phyloP scores from a whole-genome alignment of 768 basidiomycete genomes.

The Xanthoconium stramineum region DNA sequence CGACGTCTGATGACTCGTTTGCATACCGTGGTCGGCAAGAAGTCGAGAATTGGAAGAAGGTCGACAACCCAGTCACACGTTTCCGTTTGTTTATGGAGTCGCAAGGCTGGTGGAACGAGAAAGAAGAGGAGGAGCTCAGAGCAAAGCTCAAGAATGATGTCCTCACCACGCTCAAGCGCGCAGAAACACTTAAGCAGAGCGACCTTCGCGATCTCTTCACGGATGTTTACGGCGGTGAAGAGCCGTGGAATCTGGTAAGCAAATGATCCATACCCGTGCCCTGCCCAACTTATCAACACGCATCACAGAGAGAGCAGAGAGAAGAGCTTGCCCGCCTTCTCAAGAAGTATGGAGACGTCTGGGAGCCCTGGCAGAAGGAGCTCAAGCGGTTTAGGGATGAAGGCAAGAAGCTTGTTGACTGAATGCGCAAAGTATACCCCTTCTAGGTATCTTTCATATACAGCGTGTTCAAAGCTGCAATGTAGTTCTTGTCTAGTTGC shows the following conservation, averaged over 20 bases:
- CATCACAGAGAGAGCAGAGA: slow-evolving; percentile 71
- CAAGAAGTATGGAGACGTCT: slow-evolving; percentile 81
- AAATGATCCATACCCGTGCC: neutral
- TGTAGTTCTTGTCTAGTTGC: neutral
- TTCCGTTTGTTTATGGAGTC: slow-evolving; percentile 85
- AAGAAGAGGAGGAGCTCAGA: slow-evolving; percentile 72
- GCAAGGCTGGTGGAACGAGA: slow-evolving; percentile 78
- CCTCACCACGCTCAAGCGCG: slow-evolving; percentile 72
- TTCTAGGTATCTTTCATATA: neutral
- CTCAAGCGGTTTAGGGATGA: slow-evolving; percentile 70
- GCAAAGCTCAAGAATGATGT: slow-evolving; percentile 67
- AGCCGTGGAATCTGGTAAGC: slow-evolving; percentile 82
- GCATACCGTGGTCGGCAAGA: slow-evolving; percentile 88
- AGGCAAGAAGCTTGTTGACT: slow-evolving; percentile 55
- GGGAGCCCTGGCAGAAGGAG: slow-evolving; percentile 85
- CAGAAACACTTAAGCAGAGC: slow-evolving; percentile 65
- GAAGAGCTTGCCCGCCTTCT: slow-evolving; percentile 71
- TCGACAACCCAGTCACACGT: slow-evolving; percentile 85
- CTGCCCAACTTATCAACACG: neutral
- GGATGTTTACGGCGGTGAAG: slow-evolving; percentile 83
- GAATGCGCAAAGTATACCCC: neutral
- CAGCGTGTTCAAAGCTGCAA: neutral
- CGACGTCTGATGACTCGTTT: slow-evolving; percentile 93
- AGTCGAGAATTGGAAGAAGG: slow-evolving; percentile 87
- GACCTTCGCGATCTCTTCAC: slow-evolving; percentile 80